Percentiles rank a stretch among this genome's conserved stretches.
These are phyloP conservation scores for Zymoseptoria crescenta DNA, from an alignment of 2,329 filamentous ascomycete genomes.

Conservation along the genomic window DNA sequence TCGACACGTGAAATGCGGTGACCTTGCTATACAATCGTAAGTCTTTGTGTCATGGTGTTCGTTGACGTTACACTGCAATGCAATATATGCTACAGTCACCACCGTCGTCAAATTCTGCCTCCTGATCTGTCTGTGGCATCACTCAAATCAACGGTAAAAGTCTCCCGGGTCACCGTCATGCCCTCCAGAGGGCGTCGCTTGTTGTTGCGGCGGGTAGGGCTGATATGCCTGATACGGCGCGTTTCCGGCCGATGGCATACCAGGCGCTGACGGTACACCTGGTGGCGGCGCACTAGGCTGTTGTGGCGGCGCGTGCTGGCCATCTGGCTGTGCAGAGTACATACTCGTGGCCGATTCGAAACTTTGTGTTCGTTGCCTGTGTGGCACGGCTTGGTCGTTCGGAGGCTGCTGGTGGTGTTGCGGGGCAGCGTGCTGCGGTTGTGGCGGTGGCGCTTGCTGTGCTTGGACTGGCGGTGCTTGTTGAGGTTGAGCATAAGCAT, in stretches of 20 bases:
- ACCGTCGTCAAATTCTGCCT: background rate
- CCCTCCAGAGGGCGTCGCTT: conserved; percentile 12
- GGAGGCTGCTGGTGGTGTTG: conserved; percentile 2
- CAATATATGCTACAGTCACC: background rate
- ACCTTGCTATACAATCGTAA: too few relatives aligned
- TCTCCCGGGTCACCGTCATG: conserved; percentile 29
- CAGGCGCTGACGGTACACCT: conserved; percentile 16
- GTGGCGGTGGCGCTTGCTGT: conserved; percentile 9
- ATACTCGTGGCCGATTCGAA: conserved; percentile 25
- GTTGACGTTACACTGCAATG: background rate
- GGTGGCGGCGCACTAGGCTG: conserved; percentile 28
- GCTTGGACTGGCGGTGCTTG: conserved; percentile 6
- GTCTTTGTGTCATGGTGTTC: too few relatives aligned
- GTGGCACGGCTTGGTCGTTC: conserved; percentile 17
- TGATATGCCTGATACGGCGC: conserved; percentile 28
- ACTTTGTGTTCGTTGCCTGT: conserved; percentile 22
- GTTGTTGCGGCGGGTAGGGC: conserved; percentile 18
- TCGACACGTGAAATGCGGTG: background rate
- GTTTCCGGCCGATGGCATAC: conserved; percentile 6
- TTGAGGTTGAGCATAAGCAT: conserved; percentile 18
- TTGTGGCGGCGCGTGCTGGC: conserved; percentile 12
- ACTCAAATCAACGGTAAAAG: conserved; percentile 25
- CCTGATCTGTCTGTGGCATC: too few relatives aligned
- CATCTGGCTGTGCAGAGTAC: conserved; percentile 21
- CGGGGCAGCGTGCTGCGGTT: conserved; percentile 8